phyloP scores from a whole-genome alignment of 169 alveolate species.

The Plasmodium vivax region DNA sequence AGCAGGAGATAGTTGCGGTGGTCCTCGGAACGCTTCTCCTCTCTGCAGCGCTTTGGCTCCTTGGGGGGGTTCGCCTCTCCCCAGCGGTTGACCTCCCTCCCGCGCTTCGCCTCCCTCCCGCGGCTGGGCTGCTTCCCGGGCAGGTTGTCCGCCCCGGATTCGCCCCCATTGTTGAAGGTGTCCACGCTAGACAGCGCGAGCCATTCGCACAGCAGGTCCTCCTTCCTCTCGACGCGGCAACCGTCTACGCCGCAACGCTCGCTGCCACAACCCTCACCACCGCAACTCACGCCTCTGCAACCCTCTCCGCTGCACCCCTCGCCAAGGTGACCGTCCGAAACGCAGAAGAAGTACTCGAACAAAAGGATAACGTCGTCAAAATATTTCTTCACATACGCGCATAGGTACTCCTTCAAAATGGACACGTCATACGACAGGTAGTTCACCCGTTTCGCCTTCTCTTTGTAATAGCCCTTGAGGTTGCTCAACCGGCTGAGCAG shows the following conservation, averaged over 20 bases:
- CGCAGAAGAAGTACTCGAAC: constrained; percentile 45
- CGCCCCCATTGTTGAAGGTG: constrained; percentile 3
- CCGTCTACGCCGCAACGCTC: too few species aligned
- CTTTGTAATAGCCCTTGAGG: constrained; percentile 33
- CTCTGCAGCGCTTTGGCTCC: not conserved
- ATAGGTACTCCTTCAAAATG: constrained; percentile 68
- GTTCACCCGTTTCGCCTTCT: constrained; percentile 7
- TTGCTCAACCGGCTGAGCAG: not conserved
- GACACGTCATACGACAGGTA: constrained; percentile 37
- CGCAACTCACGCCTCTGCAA: too few species aligned
- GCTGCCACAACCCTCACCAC: too few species aligned
- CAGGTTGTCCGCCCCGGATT: not conserved
- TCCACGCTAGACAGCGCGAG: constrained; percentile 29
- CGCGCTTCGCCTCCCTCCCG: not conserved
- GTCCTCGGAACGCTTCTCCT: not conserved
- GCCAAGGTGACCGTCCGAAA: not conserved
- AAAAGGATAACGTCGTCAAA: constrained; percentile 54
- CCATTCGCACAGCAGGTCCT: not conserved
- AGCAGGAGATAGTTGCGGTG: not conserved
- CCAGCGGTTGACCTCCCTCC: not conserved
- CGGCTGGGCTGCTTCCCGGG: not conserved
- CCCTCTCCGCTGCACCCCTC: not conserved
- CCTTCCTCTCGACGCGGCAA: not conserved
- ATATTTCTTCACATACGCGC: constrained; percentile 44
- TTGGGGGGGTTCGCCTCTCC: not conserved